A percentile compares a stretch with the other conserved stretches of the same genome.
These are phyloP conservation scores for Bertia moriformis DNA, from an alignment of 2,329 filamentous ascomycete genomes.

Conservation along the genomic window DNA sequence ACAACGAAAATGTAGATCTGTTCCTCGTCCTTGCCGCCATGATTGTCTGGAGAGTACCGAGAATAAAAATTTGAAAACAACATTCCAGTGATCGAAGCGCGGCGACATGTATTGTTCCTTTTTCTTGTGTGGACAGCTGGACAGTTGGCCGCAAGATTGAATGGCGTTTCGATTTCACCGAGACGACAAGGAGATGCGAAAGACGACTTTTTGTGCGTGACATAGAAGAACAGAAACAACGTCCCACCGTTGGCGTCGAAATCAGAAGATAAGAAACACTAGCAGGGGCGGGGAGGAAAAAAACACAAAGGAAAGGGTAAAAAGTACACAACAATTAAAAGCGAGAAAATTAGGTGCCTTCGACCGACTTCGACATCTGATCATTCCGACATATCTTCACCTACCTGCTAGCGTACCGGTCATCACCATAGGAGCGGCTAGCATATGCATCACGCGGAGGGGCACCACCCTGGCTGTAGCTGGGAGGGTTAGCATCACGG, in stretches of 20 bases:
- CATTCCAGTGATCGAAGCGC: not conserved
- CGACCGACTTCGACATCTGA: no score
- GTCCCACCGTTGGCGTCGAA: not conserved
- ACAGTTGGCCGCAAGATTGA: not conserved
- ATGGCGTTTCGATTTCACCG: not conserved
- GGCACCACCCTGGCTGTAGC: not conserved
- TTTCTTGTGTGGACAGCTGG: not conserved
- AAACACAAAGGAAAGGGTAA: not conserved
- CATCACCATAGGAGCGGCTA: conserved; percentile 1
- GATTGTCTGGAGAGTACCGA: not conserved
- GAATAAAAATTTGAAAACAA: not conserved
- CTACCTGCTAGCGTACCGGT: not conserved
- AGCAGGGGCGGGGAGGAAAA: not conserved
- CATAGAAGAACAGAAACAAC: not conserved
- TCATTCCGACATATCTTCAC: not conserved
- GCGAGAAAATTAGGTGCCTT: no score
- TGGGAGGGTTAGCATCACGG: conserved; percentile 1
- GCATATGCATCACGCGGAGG: not conserved
- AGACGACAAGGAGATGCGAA: not conserved
- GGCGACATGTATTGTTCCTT: not conserved
- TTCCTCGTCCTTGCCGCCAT: conserved; percentile 1
- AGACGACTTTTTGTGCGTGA: not conserved
- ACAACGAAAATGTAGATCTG: not conserved
- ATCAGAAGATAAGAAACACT: not conserved
- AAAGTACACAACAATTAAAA: no score